Percentiles rank a stretch among this genome's conserved stretches.
Evolutionary conservation across 2,329 filamentous ascomycete species (phyloP).

Genomic region (Aschersonia sp.): DNA sequence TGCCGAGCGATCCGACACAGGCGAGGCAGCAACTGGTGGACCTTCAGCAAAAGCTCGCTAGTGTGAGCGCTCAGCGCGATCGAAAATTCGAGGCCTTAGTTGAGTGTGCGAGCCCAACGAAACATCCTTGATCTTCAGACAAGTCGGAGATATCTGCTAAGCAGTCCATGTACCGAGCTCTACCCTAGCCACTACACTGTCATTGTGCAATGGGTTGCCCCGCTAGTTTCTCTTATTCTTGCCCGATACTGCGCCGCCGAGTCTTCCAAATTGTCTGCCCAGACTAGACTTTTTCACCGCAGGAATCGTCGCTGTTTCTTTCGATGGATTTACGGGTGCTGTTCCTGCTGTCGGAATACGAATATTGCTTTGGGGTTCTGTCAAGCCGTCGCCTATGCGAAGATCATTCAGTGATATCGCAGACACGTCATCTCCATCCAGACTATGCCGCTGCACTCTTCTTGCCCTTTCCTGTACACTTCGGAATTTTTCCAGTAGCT

Average conservation of each 20-base stretch:
- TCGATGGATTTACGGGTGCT: conserved; percentile 30
- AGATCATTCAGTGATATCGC: conserved; percentile 28
- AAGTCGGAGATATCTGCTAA: too few relatives aligned
- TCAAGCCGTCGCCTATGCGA: conserved; percentile 24
- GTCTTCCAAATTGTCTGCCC: conserved; percentile 53
- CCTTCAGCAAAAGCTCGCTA: conserved; percentile 48
- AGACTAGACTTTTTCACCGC: conserved; percentile 47
- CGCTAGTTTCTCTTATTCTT: conserved; percentile 36
- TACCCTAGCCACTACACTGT: not conserved
- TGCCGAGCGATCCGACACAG: conserved; percentile 56
- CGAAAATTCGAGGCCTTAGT: conserved; percentile 61
- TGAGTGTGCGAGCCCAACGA: conserved; percentile 42
- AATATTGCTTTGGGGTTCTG: conserved; percentile 27
- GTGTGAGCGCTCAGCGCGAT: conserved; percentile 51
- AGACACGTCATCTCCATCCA: conserved; percentile 33
- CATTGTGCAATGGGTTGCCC: not conserved
- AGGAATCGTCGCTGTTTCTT: conserved; percentile 29
- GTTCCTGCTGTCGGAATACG: conserved; percentile 14
- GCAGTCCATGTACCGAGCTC: too few relatives aligned
- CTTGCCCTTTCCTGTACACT: conserved; percentile 77
- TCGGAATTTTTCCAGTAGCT: conserved; percentile 89
- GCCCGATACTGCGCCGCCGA: conserved; percentile 57
- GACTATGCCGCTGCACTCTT: conserved; percentile 46
- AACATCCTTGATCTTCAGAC: conserved; percentile 6
- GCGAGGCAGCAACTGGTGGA: conserved; percentile 58